These are phyloP conservation scores for Calonectria hawksworthii DNA, from an alignment of 2,329 filamentous ascomycete species.

Conservation along the genomic window DNA sequence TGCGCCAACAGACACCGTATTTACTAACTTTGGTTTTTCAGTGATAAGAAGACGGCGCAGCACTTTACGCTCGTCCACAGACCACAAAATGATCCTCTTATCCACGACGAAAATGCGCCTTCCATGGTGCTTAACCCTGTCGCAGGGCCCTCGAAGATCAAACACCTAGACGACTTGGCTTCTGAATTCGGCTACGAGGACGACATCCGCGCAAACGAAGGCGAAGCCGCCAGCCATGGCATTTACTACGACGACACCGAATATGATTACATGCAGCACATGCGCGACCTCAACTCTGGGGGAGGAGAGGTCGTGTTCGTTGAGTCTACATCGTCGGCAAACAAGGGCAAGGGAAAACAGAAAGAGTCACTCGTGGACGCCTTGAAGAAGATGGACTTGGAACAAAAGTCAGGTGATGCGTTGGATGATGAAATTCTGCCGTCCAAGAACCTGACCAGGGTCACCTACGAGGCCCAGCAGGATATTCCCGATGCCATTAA, in stretches of 20 bases:
- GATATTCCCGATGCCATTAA: conserved; percentile 91
- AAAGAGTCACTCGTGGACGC: conserved; percentile 89
- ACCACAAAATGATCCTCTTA: conserved; percentile 96
- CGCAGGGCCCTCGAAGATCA: conserved; percentile 61
- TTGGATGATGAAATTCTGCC: conserved; percentile 83
- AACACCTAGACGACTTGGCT: conserved; percentile 81
- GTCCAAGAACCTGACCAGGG: conserved; percentile 81
- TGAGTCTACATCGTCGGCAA: conserved; percentile 75
- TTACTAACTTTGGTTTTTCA: conserved; percentile 45
- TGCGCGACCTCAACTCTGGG: conserved; percentile 86
- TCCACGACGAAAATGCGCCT: conserved; percentile 90
- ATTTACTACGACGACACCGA: conserved; percentile 95
- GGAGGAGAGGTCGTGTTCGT: conserved; percentile 86
- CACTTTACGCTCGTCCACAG: conserved; percentile 96
- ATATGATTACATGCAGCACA: conserved; percentile 99
- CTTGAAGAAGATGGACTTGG: conserved; percentile 72
- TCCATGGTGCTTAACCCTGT: conserved; percentile 88
- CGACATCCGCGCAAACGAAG: conserved; percentile 87
- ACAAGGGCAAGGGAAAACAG: conserved; percentile 79
- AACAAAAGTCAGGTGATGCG: conserved; percentile 68
- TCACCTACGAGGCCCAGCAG: conserved; percentile 93
- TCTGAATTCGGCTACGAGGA: conserved; percentile 80
- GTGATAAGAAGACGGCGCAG: conserved; percentile 90
- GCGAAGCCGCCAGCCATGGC: conserved; percentile 94
- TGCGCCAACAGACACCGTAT: background rate